Percentiles rank a stretch among this genome's conserved stretches.
Conservation (phyloP, 371 early-diverging fungal species). For the Syncephalis fuscata region DNA sequence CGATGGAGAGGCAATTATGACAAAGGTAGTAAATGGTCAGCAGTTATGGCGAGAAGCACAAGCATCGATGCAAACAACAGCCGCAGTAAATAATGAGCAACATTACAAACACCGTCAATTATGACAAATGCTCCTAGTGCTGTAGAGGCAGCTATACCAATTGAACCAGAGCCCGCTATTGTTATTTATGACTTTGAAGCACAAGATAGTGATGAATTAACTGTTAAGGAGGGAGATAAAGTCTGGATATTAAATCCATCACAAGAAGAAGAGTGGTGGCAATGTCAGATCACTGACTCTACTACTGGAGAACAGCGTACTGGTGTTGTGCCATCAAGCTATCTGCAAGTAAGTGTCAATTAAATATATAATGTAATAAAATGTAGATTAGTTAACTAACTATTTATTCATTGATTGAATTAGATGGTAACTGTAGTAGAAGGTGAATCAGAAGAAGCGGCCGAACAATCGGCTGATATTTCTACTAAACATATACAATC, state of each 20-base stretch:
- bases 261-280: constrained; percentile 65
- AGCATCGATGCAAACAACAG: constrained; percentile 18
- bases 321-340: constrained; percentile 26
- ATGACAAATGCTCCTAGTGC: neutral
- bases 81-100: constrained; percentile 5
- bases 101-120: constrained; percentile 1
- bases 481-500: no score
- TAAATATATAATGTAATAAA: no score
- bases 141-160: no score
- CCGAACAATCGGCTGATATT: no score
- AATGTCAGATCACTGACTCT: constrained; percentile 21
- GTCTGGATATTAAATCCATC: constrained; percentile 57
- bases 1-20: constrained; percentile 45
- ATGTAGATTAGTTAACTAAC: no score
- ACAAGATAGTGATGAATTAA: constrained; percentile 53
- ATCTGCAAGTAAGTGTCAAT: constrained; percentile 24
- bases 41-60: constrained; percentile 5
- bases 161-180: constrained; percentile 36
- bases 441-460: constrained; percentile 2
- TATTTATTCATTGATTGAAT: no score
- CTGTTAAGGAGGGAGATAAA: constrained; percentile 52
- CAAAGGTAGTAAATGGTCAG: constrained; percentile 36
- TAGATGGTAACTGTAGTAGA: neutral
- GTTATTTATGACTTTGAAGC: constrained; percentile 64
- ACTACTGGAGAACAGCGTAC: constrained; percentile 11